Evolutionary conservation across 768 basidiomycete genomes (phyloP), one percentile per base, ranked within the genome.

Genomic region (Pholiota conissans): DNA sequence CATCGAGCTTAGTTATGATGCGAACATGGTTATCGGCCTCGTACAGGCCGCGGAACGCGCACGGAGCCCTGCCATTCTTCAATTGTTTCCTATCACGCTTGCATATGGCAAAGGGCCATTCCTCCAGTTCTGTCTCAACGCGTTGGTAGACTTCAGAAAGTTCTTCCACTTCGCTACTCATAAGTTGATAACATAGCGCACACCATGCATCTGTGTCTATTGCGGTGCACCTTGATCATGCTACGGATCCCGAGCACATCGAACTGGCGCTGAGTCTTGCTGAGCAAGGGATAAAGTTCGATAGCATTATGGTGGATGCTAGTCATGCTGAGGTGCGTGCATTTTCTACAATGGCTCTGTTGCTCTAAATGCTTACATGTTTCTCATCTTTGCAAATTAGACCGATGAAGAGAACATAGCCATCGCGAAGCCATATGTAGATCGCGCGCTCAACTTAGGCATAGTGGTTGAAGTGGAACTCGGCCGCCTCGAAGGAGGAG

Each of bases 241-340:
- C 79, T 7, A 79, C 77, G 5, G 76, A 79, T 49, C 70, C 71
- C 1, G 76, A 78, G 32, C 77, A 81, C 56, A 62, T 81, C 9
- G 76, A 81, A 62, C 73, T 79, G 20, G 78, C 77, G 0, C 64
- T 81, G 3, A 67, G 69, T 26, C 73, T 81, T 14, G 78, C 78
- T 0, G 78, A 80, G 55, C 66, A 77, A 56, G 79, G 78, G 1
- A 76, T 78, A 30, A 70, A 71, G 10, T 81, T 79, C 45, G 79
- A 80, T 52, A 79, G 77, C 58, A 80, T 80, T 60, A 80, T 80
- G 79, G 78, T 79, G 5, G 79, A 80, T 62, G 78, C 79, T 5
- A 78, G 77, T 56, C 78, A 81, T 55, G 78, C 79, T 11, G 77
- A 79, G 26, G 78, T 74, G 51, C 30, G 66, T 63, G 9, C 4